Evolutionary conservation across 1,284 basidiomycete genomes (phyloP).

Genomic region (Melanopsichium pennsylvanicum): DNA sequence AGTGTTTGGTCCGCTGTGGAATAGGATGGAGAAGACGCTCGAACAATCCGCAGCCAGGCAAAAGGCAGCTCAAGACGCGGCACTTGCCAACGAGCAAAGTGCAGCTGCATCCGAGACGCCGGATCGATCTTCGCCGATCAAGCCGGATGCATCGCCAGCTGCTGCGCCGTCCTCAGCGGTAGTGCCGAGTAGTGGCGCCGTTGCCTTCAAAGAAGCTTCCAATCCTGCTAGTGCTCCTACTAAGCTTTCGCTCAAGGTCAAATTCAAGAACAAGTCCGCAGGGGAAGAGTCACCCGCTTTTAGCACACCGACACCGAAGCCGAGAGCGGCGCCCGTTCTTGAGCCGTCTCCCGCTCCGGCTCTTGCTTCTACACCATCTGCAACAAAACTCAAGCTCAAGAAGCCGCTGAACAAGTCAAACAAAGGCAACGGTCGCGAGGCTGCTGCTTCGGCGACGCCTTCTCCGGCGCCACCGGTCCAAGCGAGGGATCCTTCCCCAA

Average conservation of each 20-base stretch:
- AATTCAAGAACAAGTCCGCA: slow-evolving; percentile 30
- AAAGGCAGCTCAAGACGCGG: slow-evolving; percentile 44
- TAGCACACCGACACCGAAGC: slow-evolving; percentile 25
- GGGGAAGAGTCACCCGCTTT: slow-evolving; percentile 19
- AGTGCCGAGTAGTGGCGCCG: not conserved
- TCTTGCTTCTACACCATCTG: slow-evolving; percentile 8
- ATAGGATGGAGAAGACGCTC: slow-evolving; percentile 62
- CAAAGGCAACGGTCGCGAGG: slow-evolving; percentile 17
- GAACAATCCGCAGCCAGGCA: slow-evolving; percentile 62
- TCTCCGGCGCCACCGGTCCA: slow-evolving; percentile 9
- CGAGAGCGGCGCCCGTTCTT: not conserved
- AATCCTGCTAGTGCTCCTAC: slow-evolving; percentile 19
- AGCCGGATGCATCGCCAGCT: slow-evolving; percentile 12
- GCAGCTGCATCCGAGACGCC: slow-evolving; percentile 14
- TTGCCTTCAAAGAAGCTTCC: slow-evolving; percentile 20
- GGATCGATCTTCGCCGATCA: slow-evolving; percentile 19
- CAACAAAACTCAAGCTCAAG: slow-evolving; percentile 29
- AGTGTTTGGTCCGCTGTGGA: slow-evolving; percentile 84
- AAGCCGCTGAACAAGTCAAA: slow-evolving; percentile 52
- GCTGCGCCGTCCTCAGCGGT: not conserved
- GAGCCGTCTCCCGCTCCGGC: slow-evolving; percentile 7
- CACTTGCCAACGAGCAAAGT: slow-evolving; percentile 20
- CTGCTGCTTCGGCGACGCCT: slow-evolving; percentile 4
- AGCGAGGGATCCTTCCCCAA: slow-evolving; percentile 8
- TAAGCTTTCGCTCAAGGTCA: slow-evolving; percentile 42